Percentiles rank a stretch among this genome's conserved stretches.
phyloP scores from a whole-genome alignment of 768 basidiomycete species.

The Mrakia blollopis region DNA sequence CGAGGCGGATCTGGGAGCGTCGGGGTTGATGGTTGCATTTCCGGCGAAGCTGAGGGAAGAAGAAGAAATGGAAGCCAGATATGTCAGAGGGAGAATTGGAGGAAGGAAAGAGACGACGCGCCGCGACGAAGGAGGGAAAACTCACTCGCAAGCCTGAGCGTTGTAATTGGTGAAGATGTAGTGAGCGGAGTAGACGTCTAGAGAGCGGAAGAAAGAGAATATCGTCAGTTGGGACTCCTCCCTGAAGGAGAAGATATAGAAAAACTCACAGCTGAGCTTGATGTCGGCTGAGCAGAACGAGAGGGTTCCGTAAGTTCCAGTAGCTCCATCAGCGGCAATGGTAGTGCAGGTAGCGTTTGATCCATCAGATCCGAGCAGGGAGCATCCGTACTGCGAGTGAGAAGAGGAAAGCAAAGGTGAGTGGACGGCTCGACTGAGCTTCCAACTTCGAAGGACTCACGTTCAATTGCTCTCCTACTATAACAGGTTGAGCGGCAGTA shows the following conservation, averaged over 20 bases:
- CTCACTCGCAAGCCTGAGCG: slow-evolving; percentile 56
- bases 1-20: slow-evolving; percentile 9
- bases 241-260: neutral
- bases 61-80: neutral
- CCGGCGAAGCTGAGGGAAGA: slow-evolving; percentile 55
- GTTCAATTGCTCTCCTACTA: slow-evolving; percentile 42
- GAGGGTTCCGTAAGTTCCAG: slow-evolving; percentile 69
- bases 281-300: slow-evolving; percentile 67
- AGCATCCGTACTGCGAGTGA: slow-evolving; percentile 53
- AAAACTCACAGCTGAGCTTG: slow-evolving; percentile 14
- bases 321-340: slow-evolving; percentile 66
- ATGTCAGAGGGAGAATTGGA: neutral
- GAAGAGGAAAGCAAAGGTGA: neutral
- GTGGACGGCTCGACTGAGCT: neutral
- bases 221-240: too few relatives aligned
- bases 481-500: slow-evolving; percentile 48
- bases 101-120: neutral
- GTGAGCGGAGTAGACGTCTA: slow-evolving; percentile 72
- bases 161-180: slow-evolving; percentile 62
- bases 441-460: neutral
- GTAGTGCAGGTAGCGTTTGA: slow-evolving; percentile 55
- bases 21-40: slow-evolving; percentile 70
- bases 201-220: neutral
- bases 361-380: slow-evolving; percentile 58
- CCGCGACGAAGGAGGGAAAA: neutral